Evolutionary conservation across 1,139 yeast genomes (phyloP).

Genomic region (Geotrichum carabidarum): DNA sequence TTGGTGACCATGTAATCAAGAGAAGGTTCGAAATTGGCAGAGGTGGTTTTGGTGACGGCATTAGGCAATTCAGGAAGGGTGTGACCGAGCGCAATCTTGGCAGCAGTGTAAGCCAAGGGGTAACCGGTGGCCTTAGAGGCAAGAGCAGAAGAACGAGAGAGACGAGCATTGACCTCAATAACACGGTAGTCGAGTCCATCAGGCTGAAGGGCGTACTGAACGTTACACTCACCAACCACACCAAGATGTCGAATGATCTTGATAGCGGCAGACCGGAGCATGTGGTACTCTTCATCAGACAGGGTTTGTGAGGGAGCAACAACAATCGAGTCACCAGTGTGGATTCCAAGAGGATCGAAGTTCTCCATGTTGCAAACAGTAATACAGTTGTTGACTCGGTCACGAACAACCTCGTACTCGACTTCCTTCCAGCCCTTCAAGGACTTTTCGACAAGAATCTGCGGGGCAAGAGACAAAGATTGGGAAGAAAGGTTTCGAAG

Average conservation of each 20-base stretch:
- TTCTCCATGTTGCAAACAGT: constrained; percentile 99
- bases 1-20: constrained; percentile 95
- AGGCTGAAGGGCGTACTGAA: constrained; percentile 95
- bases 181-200: constrained; percentile 94
- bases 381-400: constrained; percentile 94
- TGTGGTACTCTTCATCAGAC: constrained; percentile 94
- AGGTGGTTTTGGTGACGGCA: constrained; percentile 89
- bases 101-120: constrained; percentile 97
- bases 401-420: constrained; percentile 98
- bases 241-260: constrained; percentile 96
- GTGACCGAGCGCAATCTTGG: constrained; percentile 92
- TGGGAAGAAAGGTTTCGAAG: constrained; percentile 82
- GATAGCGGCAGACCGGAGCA: constrained; percentile 96
- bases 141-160: constrained; percentile 94
- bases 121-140: constrained; percentile 99
- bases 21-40: constrained; percentile 97
- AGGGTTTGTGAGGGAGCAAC: constrained; percentile 98
- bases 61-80: constrained; percentile 93
- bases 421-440: constrained; percentile 99
- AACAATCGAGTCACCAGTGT: constrained; percentile 98
- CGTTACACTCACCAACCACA: constrained; percentile 98
- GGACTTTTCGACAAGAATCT: constrained; percentile 88
- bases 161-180: constrained; percentile 96
- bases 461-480: constrained; percentile 86
- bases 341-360: constrained; percentile 97